Base-by-base conservation (phyloP, 192 early-diverging fungal genomes). In the Gryganskiella cystojenkinii region DNA sequence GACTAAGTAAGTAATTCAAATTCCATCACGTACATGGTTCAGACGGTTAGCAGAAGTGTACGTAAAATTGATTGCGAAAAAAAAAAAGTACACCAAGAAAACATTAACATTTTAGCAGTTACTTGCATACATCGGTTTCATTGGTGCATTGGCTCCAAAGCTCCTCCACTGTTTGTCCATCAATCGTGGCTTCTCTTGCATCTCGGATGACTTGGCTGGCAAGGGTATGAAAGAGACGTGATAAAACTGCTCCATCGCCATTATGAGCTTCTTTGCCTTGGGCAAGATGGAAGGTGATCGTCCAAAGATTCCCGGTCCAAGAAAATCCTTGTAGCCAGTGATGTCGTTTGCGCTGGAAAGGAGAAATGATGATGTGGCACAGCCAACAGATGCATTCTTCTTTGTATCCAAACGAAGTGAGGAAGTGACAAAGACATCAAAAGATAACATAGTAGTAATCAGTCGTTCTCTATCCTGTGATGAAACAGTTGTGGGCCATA, bases 361-460 rank as follows among this genome's bases (percentile, higher is more conserved):
- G 34, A 37, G 54, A 71, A 64, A 71, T 33, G 47, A 61, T 63
- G 54, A 25, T 43, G 64, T 53, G 20, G 51, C 64, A 56, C 64
- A 55, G 33, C 64, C 54, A n/a, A 67, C 64, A 49, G 64, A 67
- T 31, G 51, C 27, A 45, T 37, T 63, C 54, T 56, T 64, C 43
- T 22, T 64, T 56, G 51, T 56, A 58, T 71, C 70, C 33, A 71
- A 56, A 49, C 53, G 70, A 49, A 71, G 54, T n/a, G 61, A 54
- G 30, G 70, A 71, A 31, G 61, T 71, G 53, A 62, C 24, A 30
- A 64, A 45, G 42, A 43, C 59, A 57, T 63, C 58, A 44, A 60
- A 71, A 15, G 60, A 56, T 17, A 24, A 34, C 25, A 61, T 64
- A 19, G 51, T 61, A 37, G 64, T 64, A 1, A 56, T 28, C 31